Base-by-base conservation (phyloP, 441 rosid species). In the Jatropha podagrica region DNA sequence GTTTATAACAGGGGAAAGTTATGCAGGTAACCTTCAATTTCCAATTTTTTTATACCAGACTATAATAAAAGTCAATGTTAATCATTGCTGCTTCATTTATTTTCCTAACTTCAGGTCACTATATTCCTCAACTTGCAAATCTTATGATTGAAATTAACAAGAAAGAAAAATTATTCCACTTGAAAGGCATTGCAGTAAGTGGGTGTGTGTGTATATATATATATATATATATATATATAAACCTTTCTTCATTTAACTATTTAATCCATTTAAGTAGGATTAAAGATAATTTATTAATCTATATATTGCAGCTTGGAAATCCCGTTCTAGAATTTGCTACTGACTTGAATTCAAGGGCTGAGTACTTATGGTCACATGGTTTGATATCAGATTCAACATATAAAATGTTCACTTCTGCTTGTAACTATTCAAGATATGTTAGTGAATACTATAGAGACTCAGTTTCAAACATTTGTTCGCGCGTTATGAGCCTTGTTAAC, bases 281-380 rank as follows among this genome's bases (percentile, higher is more conserved):
- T 44, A 44, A 44, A 4, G 8, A 44, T 44, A 6, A 42, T 42
- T 59, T 54, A 11, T 0, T 3, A 54, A 0, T 68, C 14, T 8
- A 44, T 59, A 41, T 55, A 52, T 72, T 79, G 81, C 89, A 96
- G 99, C 76, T 96, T 76, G 99, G 99, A 5, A 96, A 95, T 83
- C 98, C 98, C 10, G 94, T 95, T 63, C 75, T 95, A 11, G 97
- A 95, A 78, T 95, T 87, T 65, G 86, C 92, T 0, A 92, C 94
- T 3, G 97, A 95, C 81, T 89, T 95, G 73, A 92, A 95, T 77
- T 95, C 98, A 38, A 79, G 97, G 82, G 99, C 99, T 26, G 99
- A 92, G 83, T 95, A 83, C 83, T 92, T 95, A 78, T 95, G 99
- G 99, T 95, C 99, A 76, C 98, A 92, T 75, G 99, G 99, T 68